A percentile compares a stretch with the other conserved stretches of the same genome.
Evolutionary conservation across 225 moss, liverwort and hornwort genomes (phyloP).

Genomic region (Bryoerythrophyllum caledonicum): DNA sequence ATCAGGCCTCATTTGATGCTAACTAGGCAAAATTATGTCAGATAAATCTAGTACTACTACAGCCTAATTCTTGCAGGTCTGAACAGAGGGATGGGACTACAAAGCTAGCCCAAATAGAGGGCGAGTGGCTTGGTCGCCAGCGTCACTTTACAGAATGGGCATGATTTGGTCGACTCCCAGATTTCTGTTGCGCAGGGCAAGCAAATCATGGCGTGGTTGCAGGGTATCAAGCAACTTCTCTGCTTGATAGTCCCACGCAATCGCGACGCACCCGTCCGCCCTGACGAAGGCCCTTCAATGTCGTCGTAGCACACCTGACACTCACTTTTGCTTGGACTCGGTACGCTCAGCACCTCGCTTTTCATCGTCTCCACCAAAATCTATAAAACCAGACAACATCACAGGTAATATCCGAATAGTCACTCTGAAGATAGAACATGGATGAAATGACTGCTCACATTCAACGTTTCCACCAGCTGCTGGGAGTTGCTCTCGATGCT

Average conservation of each 20-base stretch:
- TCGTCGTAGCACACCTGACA: conserved; percentile 4
- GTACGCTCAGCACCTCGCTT: neutral
- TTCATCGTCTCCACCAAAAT: conserved; percentile 17
- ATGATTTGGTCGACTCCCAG: conserved; percentile 1
- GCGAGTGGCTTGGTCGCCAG: conserved; percentile 13
- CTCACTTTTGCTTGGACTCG: conserved; percentile 4
- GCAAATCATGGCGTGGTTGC: conserved; percentile 26
- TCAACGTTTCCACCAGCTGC: neutral
- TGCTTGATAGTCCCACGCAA: neutral
- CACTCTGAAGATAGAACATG: neutral
- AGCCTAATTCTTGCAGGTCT: neutral
- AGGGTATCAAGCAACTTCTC: conserved; percentile 11
- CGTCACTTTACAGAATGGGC: conserved; percentile 15
- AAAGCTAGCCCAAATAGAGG: conserved; percentile 16
- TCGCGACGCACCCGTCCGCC: neutral
- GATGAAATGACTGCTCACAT: neutral
- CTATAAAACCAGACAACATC: neutral
- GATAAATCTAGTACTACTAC: no score
- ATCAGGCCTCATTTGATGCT: neutral
- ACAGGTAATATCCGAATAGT: neutral
- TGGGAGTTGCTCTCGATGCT: conserved; percentile 11
- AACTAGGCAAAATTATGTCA: neutral
- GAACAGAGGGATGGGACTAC: neutral
- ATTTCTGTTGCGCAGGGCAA: conserved; percentile 12
- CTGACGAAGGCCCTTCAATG: conserved; percentile 12